These are phyloP conservation scores for Cyclospora cayetanensis DNA, from an alignment of 169 alveolate species.

Conservation along the genomic window DNA sequence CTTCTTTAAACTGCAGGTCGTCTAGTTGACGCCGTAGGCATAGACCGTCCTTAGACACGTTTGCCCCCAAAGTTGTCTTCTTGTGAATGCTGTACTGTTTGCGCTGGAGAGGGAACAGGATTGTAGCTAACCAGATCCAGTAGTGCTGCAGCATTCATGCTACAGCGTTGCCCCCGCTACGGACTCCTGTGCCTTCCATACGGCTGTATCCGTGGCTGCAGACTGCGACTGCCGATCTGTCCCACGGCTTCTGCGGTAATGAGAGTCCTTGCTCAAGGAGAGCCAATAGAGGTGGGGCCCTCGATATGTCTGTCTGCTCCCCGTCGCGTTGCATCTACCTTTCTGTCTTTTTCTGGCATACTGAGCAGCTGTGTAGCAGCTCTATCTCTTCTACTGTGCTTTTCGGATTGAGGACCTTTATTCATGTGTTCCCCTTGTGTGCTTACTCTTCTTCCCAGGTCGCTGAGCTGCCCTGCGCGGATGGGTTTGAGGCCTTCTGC, in stretches of 20 bases:
- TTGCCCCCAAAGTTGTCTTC: too few relatives aligned
- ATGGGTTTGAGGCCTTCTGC: slow-evolving; percentile 14
- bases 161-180: too few relatives aligned
- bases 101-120: too few relatives aligned
- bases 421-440: not conserved
- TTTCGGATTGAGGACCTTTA: not conserved
- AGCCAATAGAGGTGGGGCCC: not conserved
- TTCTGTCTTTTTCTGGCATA: not conserved
- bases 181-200: too few relatives aligned
- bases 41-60: too few relatives aligned
- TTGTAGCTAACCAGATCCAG: too few relatives aligned
- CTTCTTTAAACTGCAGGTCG: too few relatives aligned
- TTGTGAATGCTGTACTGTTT: too few relatives aligned
- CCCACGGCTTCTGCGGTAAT: not conserved
- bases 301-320: too few relatives aligned
- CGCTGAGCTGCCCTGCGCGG: slow-evolving; percentile 2
- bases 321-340: not conserved
- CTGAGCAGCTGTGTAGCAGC: too few relatives aligned
- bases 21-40: too few relatives aligned
- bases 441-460: not conserved
- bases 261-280: not conserved
- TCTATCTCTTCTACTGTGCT: not conserved
- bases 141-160: too few relatives aligned
- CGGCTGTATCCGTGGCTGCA: not conserved
- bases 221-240: slow-evolving; percentile 33